Evolutionary conservation across 2,329 filamentous ascomycete species (phyloP).

Genomic region (Botrytis tulipae): DNA sequence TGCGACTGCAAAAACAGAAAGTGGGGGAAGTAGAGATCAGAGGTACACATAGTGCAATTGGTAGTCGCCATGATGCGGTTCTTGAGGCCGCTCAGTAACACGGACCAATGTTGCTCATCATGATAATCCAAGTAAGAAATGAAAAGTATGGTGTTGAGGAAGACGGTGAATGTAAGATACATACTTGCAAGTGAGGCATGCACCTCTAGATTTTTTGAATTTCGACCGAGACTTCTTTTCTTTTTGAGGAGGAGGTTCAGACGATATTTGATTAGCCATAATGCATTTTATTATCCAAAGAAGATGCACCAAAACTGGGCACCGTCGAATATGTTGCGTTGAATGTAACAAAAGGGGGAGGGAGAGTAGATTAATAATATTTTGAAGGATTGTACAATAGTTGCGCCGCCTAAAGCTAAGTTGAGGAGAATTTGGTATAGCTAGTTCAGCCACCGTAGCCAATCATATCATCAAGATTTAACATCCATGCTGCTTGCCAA

Average conservation of each 20-base stretch:
- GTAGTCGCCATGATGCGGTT: constrained; percentile 78
- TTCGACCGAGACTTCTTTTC: constrained; percentile 11
- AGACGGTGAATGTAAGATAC: not conserved
- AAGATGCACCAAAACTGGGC: constrained; percentile 6
- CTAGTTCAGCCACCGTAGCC: not conserved
- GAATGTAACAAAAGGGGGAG: not conserved
- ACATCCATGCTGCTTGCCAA: not conserved
- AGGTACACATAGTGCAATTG: constrained; percentile 72
- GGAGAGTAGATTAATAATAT: not conserved
- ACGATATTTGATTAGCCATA: not conserved
- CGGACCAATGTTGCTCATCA: constrained; percentile 93
- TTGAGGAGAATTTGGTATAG: not conserved
- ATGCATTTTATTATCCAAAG: not conserved
- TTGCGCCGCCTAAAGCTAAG: not conserved
- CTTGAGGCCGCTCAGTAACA: constrained; percentile 94
- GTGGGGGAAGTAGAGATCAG: constrained; percentile 56
- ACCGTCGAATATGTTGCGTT: not conserved
- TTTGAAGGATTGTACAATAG: not conserved
- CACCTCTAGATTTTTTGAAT: constrained; percentile 16
- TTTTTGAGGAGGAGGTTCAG: not conserved
- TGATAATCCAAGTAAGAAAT: constrained; percentile 36
- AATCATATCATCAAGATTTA: not conserved
- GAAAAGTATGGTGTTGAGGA: not conserved
- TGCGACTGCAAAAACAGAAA: constrained; percentile 24
- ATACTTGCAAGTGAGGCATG: constrained; percentile 20